Evolutionary conservation across 352 stramenopile species (phyloP), one percentile per base, ranked within the genome.

Genomic region (Phytopythium montanum): DNA sequence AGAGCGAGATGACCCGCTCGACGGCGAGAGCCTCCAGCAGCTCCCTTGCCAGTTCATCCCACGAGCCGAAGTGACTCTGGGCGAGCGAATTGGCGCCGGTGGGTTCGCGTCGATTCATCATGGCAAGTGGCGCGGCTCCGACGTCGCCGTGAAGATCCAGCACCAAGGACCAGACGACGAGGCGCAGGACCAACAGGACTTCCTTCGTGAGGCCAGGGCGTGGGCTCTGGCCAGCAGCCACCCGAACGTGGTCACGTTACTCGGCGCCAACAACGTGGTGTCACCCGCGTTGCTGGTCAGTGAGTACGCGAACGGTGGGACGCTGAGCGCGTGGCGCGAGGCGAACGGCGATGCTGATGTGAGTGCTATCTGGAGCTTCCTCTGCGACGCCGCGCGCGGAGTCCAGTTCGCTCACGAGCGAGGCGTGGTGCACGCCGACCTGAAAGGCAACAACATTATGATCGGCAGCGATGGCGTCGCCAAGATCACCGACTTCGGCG

Each of bases 401-500:
- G 51, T 96, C 2, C 36, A 59, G 21, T 93, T 61, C 89, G 16
- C 82, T 85, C 70, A 62, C 25, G 16, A 59, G 42, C 39, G 58
- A 61, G 13, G 33, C n/a, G 52, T 89, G 3, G 65, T 94, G 12
- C 88, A 96, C 54, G 71, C 75, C 14, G 88, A 96, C 56, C 59
- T 97, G 6, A 96, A 77, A 34, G 53, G 60, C 3, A 52, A 72
- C 46, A 75, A 75, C 36, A 57, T 75, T 28, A 29, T 75, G 4
- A 23, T 69, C 7, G 57, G 63, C 0, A 53, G 25, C 5, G 63
- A 69, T 19, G 59, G 54, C 1, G 6, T 48, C 31, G 63, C 53
- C 13, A 65, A 60, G n/a, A 23, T 69, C 7, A 60, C 54, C 2
- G 59, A 69, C 34, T 66, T 69, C 26, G 63, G 63, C 3, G 12